Percentiles rank a stretch among this genome's conserved stretches.
These are phyloP conservation scores for Acanthamoeba culbertsoni DNA, from an alignment of 208 protist genomes.

Conservation along the genomic window DNA sequence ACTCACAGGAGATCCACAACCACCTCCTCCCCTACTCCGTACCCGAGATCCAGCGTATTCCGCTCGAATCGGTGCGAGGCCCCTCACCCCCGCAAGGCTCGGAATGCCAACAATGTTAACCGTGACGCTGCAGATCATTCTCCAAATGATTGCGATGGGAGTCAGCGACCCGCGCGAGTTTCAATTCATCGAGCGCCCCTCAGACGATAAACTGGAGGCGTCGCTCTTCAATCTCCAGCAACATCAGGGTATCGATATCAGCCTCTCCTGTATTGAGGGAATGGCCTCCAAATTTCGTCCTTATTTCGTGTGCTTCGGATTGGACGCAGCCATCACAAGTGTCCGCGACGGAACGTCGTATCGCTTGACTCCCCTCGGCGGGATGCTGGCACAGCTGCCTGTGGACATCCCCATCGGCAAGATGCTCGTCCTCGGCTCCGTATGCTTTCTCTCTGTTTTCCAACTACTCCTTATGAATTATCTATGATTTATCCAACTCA, in stretches of 20 bases:
- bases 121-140: background rate
- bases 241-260: background rate
- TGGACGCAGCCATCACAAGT: background rate
- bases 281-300: no score
- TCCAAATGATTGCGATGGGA: conserved; percentile 56
- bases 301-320: background rate
- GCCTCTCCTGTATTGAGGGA: background rate
- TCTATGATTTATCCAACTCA: no score
- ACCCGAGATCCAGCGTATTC: conserved; percentile 68
- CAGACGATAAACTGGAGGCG: conserved; percentile 34
- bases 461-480: no score
- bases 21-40: conserved; percentile 59
- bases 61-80: conserved; percentile 4
- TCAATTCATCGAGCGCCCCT: conserved; percentile 53
- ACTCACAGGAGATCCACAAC: conserved; percentile 26
- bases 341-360: background rate
- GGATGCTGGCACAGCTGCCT: conserved; percentile 63
- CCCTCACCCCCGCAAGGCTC: background rate
- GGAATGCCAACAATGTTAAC: background rate
- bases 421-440: conserved; percentile 64
- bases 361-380: conserved; percentile 53
- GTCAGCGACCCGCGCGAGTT: conserved; percentile 27
- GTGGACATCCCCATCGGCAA: conserved; percentile 68
- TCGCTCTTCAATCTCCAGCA: conserved; percentile 25
- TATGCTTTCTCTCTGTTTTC: background rate